Base-by-base conservation (phyloP, 163 green algal species). In the Scenedesmus sp. region DNA sequence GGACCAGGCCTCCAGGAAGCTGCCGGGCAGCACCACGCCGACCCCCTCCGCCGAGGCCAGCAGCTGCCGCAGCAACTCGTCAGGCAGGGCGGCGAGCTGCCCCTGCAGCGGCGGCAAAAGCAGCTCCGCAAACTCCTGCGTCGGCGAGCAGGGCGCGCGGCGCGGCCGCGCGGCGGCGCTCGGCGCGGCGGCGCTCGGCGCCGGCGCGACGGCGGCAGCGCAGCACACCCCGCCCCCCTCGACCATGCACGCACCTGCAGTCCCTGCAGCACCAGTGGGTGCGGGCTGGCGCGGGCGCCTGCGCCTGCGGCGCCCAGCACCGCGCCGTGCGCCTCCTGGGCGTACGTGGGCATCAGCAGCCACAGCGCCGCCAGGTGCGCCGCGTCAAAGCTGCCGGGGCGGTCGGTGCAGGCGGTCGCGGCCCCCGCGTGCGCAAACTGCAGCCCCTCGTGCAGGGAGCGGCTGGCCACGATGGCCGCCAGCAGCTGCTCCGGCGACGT, bases 331-430 rank as follows among this genome's bases (percentile, higher is more conserved):
- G n/a, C n/a, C 22, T 20, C 11, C 33, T 36, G 51, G 42, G 69
- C 69, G 48, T 77, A 77, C 7, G 2, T 1, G 18, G 69, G 69
- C 69, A 77, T 48, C 33, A 58, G 53, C 18, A 7, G 44, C 69
- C 69, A 77, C 54, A 77, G 15, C 14, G 54, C 53, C 20, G 29
- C 34, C 50, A 66, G 13, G n/a, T 77, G 69, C 51, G 31, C 31
- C 17, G n/a, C 29, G n/a, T 24, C 26, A 33, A n/a, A 47, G 44
- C 63, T 3, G 14, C 24, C n/a, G 26, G 39, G 54, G 63, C 26
- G 54, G 67, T 3, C 11, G 54, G 14, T 60, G 39, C 26, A 17
- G 0, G 6, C 53, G 54, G 48, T n/a, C 31, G 15, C 42, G 34
- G 24, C n/a, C 9, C 26, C 33, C 22, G 69, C 69, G 17, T 77